Evolutionary conservation across 2,329 filamentous ascomycete species (phyloP).

Genomic region (Zasmidium angulare): DNA sequence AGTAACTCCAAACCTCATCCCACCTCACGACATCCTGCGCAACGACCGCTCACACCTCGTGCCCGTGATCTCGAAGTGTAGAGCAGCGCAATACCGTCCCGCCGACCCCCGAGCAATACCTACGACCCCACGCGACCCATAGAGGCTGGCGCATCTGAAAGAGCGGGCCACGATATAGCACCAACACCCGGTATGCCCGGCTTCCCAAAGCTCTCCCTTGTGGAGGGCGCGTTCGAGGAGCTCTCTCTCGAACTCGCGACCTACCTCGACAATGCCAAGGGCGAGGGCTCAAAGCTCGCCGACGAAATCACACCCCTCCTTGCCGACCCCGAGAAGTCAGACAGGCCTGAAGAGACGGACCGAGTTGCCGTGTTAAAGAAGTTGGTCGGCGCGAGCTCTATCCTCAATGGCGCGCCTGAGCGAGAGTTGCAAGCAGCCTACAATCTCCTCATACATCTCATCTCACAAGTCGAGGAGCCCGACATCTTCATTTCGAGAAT

Average conservation of each 20-base stretch:
- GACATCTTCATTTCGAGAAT: constrained; percentile 84
- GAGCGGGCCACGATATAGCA: background rate
- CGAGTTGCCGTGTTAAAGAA: constrained; percentile 85
- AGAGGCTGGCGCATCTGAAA: background rate
- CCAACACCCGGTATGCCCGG: constrained; percentile 53
- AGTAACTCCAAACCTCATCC: background rate
- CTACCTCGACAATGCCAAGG: constrained; percentile 80
- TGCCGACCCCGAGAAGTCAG: constrained; percentile 52
- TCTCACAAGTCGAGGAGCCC: constrained; percentile 79
- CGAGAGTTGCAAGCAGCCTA: constrained; percentile 96
- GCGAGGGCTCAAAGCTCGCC: constrained; percentile 56
- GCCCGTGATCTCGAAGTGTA: background rate
- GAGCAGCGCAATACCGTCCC: background rate
- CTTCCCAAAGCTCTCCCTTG: constrained; percentile 62
- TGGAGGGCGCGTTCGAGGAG: constrained; percentile 93
- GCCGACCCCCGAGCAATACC: background rate
- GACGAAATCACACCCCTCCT: constrained; percentile 70
- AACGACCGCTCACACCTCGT: background rate
- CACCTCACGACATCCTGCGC: background rate
- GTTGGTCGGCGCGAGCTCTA: constrained; percentile 75
- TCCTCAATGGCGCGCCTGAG: constrained; percentile 83
- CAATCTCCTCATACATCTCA: constrained; percentile 93
- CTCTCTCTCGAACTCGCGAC: constrained; percentile 91
- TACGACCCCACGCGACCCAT: background rate
- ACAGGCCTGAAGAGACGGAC: constrained; percentile 56